Base-by-base conservation (phyloP, 1,284 basidiomycete species). In the Papiliotrema nemorosa region DNA sequence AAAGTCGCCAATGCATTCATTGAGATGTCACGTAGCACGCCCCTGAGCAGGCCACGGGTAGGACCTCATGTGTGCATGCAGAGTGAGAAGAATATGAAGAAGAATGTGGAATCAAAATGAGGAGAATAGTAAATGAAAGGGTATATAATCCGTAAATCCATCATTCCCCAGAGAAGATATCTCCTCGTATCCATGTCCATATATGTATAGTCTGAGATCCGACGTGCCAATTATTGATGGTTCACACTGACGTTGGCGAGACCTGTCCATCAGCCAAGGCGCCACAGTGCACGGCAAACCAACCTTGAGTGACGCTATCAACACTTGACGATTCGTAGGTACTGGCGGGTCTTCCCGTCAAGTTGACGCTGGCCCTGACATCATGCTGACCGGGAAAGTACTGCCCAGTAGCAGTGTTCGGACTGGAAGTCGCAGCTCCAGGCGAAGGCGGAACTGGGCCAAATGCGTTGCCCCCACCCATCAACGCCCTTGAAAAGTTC, bases 401-500 rank as follows among this genome's bases (percentile, higher is more conserved):
- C 33, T 59, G 64, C 16, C 61, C 64, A 34, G 60, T 66, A 12
- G 64, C 60, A 18, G 64, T 66, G 44, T 60, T 66, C 1, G 66
- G 63, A 44, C 61, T 63, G 10, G 52, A 50, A 20, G 54, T 57
- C 4, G 52, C 51, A 5, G 55, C 57, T 10, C 60, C 58, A 3
- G 67, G 66, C 13, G 50, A 53, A 2, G 62, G 56, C 9, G 66
- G 65, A 48, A 66, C 55, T 0, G 61, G 60, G 3, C 57, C 64
- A 46, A 67, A 69, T n/a, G 50, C 50, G 6, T 53, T 39, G 16
- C 24, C 33, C 13, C 42, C 40, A 13, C 50, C 49, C 6, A 49
- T 52, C 6, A 66, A 54, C 0, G 63, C 57, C 21, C 68, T 53
- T 2, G 66, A 63, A 54, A 69, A 72, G 51, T 67, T 70, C 40